Conservation (phyloP, 768 basidiomycete species). For the Lepiota brunneoincarnata region DNA sequence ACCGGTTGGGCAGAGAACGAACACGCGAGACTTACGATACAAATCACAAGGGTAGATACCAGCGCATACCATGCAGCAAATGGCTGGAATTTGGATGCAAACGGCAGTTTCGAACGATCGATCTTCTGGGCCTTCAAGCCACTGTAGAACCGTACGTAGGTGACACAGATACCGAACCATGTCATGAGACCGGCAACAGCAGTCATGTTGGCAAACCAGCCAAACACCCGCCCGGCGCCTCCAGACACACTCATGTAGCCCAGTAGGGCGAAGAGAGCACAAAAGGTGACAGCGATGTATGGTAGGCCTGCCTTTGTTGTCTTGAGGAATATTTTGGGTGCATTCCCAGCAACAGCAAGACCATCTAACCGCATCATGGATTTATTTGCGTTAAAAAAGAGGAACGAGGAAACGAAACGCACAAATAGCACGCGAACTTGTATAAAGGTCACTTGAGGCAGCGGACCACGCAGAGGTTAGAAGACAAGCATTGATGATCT, state of each 20-base stretch:
- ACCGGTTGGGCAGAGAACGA: neutral
- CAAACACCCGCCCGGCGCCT: slow-evolving; percentile 73
- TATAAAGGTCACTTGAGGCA: slow-evolving; percentile 86
- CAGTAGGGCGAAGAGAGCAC: slow-evolving; percentile 62
- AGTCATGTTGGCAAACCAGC: slow-evolving; percentile 80
- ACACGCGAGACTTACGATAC: slow-evolving; percentile 47
- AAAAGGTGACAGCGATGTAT: slow-evolving; percentile 65
- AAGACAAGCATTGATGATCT: slow-evolving; percentile 81
- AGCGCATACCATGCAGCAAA: slow-evolving; percentile 65
- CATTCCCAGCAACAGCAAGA: slow-evolving; percentile 75
- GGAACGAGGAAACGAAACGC: slow-evolving; percentile 21
- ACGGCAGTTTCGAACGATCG: slow-evolving; percentile 71
- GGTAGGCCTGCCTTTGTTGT: slow-evolving; percentile 78
- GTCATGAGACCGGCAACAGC: slow-evolving; percentile 67
- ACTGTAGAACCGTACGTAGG: slow-evolving; percentile 81
- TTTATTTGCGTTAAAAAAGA: neutral
- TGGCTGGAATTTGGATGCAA: slow-evolving; percentile 62
- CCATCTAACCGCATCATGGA: slow-evolving; percentile 52
- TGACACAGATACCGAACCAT: slow-evolving; percentile 77
- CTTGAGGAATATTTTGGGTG: slow-evolving; percentile 73
- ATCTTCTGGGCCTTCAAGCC: slow-evolving; percentile 82
- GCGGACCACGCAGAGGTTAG: slow-evolving; percentile 93
- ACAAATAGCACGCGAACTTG: slow-evolving; percentile 85
- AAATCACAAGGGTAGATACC: slow-evolving; percentile 45
- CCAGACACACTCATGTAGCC: slow-evolving; percentile 76